These are phyloP conservation scores for Phytophthora sp. DNA, from an alignment of 352 stramenopile genomes.

Conservation along the genomic window DNA sequence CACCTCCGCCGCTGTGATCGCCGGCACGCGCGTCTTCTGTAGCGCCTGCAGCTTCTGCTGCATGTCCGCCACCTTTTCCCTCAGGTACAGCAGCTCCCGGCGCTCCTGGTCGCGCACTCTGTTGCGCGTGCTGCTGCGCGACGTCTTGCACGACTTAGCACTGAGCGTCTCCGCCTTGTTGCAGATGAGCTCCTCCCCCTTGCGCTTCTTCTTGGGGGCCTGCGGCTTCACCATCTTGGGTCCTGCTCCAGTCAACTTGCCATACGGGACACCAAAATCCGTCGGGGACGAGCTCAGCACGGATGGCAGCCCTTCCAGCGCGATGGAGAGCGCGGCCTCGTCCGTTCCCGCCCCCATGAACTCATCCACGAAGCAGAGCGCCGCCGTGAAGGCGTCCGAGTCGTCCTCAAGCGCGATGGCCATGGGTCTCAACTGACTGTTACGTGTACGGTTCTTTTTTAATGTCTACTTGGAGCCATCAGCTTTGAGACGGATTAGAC, in stretches of 20 bases:
- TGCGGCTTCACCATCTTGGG: constrained; percentile 7
- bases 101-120: constrained; percentile 47
- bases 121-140: constrained; percentile 47
- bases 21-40: constrained; percentile 25
- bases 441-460: constrained; percentile 4
- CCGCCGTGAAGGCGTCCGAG: constrained; percentile 41
- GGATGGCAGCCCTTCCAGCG: constrained; percentile 24
- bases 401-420: constrained; percentile 38
- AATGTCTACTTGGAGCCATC: constrained; percentile 15
- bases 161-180: background rate
- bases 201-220: constrained; percentile 24
- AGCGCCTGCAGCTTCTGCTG: constrained; percentile 47
- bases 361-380: constrained; percentile 47
- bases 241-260: background rate
- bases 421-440: constrained; percentile 20
- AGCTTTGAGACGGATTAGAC: background rate
- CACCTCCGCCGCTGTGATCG: background rate
- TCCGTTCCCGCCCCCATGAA: constrained; percentile 30
- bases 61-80: constrained; percentile 51
- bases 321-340: constrained; percentile 28
- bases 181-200: constrained; percentile 14
- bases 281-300: constrained; percentile 1
- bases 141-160: constrained; percentile 36
- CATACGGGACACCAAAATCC: background rate
- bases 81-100: constrained; percentile 51